These are phyloP conservation scores for Phytophthora brassicae DNA, from an alignment of 352 stramenopile genomes.

Conservation along the genomic window DNA sequence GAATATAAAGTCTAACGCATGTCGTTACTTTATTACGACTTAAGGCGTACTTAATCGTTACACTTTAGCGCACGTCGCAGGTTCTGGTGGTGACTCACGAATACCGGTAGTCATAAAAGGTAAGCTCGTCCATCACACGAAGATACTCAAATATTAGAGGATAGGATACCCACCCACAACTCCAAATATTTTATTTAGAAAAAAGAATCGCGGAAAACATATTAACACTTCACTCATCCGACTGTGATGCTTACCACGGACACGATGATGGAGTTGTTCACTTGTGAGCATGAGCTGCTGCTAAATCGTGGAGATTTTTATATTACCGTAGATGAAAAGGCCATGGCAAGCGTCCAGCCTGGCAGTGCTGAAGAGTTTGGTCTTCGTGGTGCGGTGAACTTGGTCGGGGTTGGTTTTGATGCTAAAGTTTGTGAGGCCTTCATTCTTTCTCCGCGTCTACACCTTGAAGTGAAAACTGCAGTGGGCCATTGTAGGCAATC, in stretches of 20 bases:
- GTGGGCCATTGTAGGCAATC: neutral
- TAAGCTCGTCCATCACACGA: constrained; percentile 63
- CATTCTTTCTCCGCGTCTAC: constrained; percentile 12
- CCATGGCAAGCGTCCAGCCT: no score
- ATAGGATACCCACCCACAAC: no score
- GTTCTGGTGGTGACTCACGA: neutral
- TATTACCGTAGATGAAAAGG: no score
- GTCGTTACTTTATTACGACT: neutral
- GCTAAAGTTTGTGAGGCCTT: constrained; percentile 3
- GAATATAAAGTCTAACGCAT: no score
- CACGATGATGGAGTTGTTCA: constrained; percentile 90
- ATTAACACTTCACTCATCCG: constrained; percentile 86
- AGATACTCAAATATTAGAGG: no score
- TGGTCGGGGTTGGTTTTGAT: constrained; percentile 36
- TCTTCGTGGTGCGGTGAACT: constrained; percentile 47
- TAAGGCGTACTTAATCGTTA: neutral
- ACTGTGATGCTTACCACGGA: constrained; percentile 87
- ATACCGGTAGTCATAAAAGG: no score
- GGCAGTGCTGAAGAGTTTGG: constrained; percentile 68
- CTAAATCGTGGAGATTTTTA: constrained; percentile 75
- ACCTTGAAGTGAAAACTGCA: constrained; percentile 6
- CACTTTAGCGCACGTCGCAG: neutral
- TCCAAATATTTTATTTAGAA: no score
- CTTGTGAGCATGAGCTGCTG: constrained; percentile 81
- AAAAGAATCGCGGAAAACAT: no score